phyloP scores from a whole-genome alignment of 2,329 filamentous ascomycete genomes.

The Tetracladium maxilliforme region DNA sequence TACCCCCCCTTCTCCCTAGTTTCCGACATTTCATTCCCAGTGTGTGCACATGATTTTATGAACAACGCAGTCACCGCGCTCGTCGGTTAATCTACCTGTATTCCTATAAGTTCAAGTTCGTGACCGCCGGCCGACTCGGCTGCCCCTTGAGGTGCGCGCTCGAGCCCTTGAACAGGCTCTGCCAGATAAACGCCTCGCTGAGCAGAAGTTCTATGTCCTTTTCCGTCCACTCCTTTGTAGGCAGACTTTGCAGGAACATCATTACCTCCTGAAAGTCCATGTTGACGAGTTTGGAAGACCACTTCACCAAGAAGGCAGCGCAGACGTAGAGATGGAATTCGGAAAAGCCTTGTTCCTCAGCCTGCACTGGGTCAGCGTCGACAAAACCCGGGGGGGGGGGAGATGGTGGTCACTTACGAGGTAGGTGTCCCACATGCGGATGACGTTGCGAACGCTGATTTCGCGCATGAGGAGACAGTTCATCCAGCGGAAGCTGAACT shows the following conservation, averaged over 20 bases:
- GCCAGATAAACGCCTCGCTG: constrained; percentile 97
- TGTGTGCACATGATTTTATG: too few relatives aligned
- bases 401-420: constrained; percentile 49
- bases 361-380: constrained; percentile 34
- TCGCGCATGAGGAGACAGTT: constrained; percentile 97
- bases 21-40: too few relatives aligned
- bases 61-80: too few relatives aligned
- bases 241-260: constrained; percentile 96
- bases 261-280: constrained; percentile 99
- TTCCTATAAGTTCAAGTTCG: too few relatives aligned
- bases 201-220: constrained; percentile 94
- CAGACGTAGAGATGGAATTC: constrained; percentile 98
- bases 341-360: constrained; percentile 96
- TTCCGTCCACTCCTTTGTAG: constrained; percentile 88
- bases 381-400: neutral
- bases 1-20: too few relatives aligned
- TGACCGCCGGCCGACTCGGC: neutral
- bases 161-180: constrained; percentile 89
- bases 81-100: too few relatives aligned
- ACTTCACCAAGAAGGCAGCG: constrained; percentile 94
- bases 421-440: constrained; percentile 99
- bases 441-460: constrained; percentile 89
- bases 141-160: constrained; percentile 74
- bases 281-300: constrained; percentile 85
- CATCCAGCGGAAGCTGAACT: constrained; percentile 99